Base-by-base conservation (phyloP, 371 early-diverging fungal species). In the Saksenaea oblongispora region DNA sequence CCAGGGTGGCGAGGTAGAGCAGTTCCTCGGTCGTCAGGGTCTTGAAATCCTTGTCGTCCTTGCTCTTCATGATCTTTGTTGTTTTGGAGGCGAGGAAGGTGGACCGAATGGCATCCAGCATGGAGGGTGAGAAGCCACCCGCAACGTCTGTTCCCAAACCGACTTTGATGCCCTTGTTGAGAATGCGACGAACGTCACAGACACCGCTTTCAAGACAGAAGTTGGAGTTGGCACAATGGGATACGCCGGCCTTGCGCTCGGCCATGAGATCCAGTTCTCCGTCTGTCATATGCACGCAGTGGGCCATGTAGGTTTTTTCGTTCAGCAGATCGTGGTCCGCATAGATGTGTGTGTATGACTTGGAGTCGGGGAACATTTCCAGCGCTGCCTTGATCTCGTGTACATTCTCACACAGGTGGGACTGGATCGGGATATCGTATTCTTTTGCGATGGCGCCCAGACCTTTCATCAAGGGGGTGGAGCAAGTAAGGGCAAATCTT, bases 61-160 rank as follows among this genome's bases (percentile, higher is more conserved):
- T 79, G 14, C 76, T 74, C 24, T 75, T 74, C 24, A 75, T 59
- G 17, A 82, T 73, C 24, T 74, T 68, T 17, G 44, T 47, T 2
- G 74, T 71, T 55, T 88, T 87, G 67, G 89, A 89, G n/a, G 93
- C 92, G 22, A 87, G 84, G 18, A 93, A 80, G 0, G 93, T 87
- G 34, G 87, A 79, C 11, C 95, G 89, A 64, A 96, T 85, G 7
- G 95, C 91, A 63, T 95, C 94, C 44, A 96, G 69, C 59, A 97
- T 89, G 18, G 90, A 90, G 18, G 93, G 89, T 0, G 89, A 76
- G 69, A 86, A 93, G 3, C 98, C 96, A 51, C 94, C 96, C 34
- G 94, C 87, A 4, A 94, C 91, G 78, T 97, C 98, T 7, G 95
- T 96, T 31, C 98, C 98, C 56, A 97, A 76, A 5, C 95, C 94